Conservation (phyloP, 306 rosid species). For the Medicago truncatula region DNA sequence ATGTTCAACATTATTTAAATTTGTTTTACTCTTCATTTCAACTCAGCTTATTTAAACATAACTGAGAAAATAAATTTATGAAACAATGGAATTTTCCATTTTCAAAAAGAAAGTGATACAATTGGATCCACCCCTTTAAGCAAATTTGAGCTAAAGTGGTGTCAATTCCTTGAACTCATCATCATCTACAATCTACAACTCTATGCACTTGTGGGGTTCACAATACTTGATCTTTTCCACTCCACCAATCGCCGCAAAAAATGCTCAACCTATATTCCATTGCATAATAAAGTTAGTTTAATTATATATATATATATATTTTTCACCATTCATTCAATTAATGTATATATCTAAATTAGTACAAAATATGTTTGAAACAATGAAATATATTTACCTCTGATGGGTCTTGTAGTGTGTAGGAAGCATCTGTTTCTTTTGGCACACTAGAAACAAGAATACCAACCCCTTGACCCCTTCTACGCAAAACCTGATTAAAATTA, state of each 20-base stretch:
- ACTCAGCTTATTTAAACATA: too few relatives aligned
- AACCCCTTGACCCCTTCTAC: conserved; percentile 74
- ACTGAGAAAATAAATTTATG: not conserved
- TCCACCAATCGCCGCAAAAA: conserved; percentile 81
- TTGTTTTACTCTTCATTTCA: too few relatives aligned
- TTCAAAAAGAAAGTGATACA: conserved; percentile 43
- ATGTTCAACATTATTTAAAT: too few relatives aligned
- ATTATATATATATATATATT: too few relatives aligned
- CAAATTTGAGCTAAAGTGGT: conserved; percentile 43
- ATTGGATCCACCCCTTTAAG: conserved; percentile 43
- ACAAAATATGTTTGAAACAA: too few relatives aligned
- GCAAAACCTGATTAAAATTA: conserved; percentile 58
- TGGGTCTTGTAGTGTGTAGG: conserved; percentile 87
- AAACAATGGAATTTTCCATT: conserved; percentile 39
- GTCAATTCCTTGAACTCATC: conserved; percentile 40
- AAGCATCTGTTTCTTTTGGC: conserved; percentile 88
- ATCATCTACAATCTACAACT: conserved; percentile 42
- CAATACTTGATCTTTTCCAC: conserved; percentile 58
- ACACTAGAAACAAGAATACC: conserved; percentile 88
- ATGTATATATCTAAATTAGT: too few relatives aligned
- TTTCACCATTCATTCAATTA: too few relatives aligned
- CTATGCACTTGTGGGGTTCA: conserved; percentile 36
- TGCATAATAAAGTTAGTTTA: conserved; percentile 1
- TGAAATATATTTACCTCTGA: conserved; percentile 58
- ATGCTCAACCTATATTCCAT: conserved; percentile 66